Evolutionary conservation across 345 rosid species (phyloP).

Genomic region (Populus tremula): DNA sequence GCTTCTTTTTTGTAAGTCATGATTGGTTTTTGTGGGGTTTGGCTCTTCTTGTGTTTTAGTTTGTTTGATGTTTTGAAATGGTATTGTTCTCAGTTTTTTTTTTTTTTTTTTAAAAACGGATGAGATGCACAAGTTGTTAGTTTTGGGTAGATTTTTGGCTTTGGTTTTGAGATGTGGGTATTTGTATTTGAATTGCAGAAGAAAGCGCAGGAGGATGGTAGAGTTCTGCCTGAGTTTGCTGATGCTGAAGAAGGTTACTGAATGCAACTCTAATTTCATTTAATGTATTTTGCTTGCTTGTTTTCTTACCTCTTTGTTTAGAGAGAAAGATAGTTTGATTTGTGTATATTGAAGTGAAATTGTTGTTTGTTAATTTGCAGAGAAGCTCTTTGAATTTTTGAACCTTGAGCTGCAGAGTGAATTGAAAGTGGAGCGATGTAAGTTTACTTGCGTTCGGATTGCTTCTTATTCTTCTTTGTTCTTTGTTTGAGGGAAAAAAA

Average conservation of each 20-base stretch:
- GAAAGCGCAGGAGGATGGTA: slow-evolving; percentile 82
- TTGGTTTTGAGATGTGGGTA: slow-evolving; percentile 17
- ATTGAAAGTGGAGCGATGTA: slow-evolving; percentile 62
- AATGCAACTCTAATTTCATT: neutral
- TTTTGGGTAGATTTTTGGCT: neutral
- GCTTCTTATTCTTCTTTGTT: neutral
- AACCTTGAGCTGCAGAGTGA: slow-evolving; percentile 76
- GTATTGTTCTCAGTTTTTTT: neutral
- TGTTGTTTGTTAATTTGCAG: slow-evolving; percentile 41
- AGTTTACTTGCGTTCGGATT: slow-evolving; percentile 24
- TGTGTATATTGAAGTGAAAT: neutral
- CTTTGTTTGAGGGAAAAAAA: neutral
- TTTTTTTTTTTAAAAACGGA: too few relatives aligned
- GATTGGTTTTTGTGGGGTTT: neutral
- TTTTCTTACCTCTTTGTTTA: neutral
- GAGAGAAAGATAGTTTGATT: neutral
- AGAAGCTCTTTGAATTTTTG: slow-evolving; percentile 69
- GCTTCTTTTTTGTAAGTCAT: neutral
- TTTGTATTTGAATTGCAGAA: slow-evolving; percentile 48
- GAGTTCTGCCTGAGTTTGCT: slow-evolving; percentile 70
- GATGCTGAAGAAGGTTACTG: slow-evolving; percentile 79
- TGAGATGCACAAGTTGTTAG: too few relatives aligned
- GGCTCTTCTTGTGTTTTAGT: neutral
- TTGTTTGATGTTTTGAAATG: neutral
- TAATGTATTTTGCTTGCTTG: neutral